These are phyloP conservation scores for Scedosporium dehoogii DNA, from an alignment of 2,329 filamentous ascomycete species.

Conservation along the genomic window DNA sequence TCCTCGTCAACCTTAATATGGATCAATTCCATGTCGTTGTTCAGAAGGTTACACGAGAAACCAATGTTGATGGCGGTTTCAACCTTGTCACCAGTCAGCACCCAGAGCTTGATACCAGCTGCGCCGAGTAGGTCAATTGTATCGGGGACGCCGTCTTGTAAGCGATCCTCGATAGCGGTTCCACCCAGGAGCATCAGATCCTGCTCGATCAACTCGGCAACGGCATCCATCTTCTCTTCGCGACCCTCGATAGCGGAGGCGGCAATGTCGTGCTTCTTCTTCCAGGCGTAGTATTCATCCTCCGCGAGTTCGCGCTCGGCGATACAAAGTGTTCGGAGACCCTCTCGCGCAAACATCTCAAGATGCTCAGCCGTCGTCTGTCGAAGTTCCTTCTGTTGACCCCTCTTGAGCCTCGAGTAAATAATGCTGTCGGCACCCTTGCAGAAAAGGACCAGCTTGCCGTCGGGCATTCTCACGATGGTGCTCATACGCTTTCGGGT, in stretches of 20 bases:
- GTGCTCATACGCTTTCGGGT: constrained; percentile 91
- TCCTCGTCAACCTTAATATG: constrained; percentile 79
- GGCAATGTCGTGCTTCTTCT: constrained; percentile 75
- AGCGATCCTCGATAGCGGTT: constrained; percentile 91
- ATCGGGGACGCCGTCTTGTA: constrained; percentile 95
- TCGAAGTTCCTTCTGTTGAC: constrained; percentile 77
- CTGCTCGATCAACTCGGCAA: constrained; percentile 84
- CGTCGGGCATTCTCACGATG: constrained; percentile 89
- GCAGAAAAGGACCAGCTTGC: constrained; percentile 83
- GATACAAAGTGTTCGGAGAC: constrained; percentile 87
- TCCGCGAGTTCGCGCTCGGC: constrained; percentile 74
- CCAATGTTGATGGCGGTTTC: constrained; percentile 99
- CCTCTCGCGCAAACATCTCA: constrained; percentile 94
- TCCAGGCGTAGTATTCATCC: constrained; percentile 77
- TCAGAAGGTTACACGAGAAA: constrained; percentile 94
- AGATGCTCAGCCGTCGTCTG: constrained; percentile 82
- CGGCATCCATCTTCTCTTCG: constrained; percentile 85
- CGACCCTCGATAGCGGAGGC: constrained; percentile 74
- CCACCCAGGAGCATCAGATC: constrained; percentile 82
- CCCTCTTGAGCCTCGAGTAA: constrained; percentile 77
- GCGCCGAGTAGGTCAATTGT: constrained; percentile 84
- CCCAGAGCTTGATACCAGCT: constrained; percentile 97
- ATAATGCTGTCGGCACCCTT: constrained; percentile 98
- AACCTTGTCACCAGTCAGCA: constrained; percentile 95
- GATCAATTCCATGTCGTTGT: constrained; percentile 96